Base-by-base conservation (phyloP, 371 early-diverging fungal species). In the Blakeslea trispora region DNA sequence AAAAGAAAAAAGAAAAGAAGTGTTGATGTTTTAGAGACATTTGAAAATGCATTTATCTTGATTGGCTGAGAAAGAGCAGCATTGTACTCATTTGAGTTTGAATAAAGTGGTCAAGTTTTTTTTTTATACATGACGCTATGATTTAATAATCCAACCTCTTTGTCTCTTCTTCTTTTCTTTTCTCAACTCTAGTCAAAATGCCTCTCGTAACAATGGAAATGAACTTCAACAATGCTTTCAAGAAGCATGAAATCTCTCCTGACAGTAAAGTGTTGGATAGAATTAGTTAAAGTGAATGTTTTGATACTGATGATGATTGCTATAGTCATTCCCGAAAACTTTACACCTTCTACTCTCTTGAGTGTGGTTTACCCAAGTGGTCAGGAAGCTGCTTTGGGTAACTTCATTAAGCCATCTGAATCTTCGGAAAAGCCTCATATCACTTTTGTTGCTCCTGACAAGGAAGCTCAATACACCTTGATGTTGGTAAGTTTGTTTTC, bases 311-410 rank as follows among this genome's bases (percentile, higher is more conserved):
- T 49, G 8, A 18, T 55, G 22, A 22, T 31, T 35, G 28, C 19
- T 39, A 24, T 46, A 74, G 72, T 69, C 53, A 50, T 76, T 39
- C 50, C 53, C 39, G 70, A 75, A 23, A 54, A 52, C 17, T 81
- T 81, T 60, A 44, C 55, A 0, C 54, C 74, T 39, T 63, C 63
- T 28, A 75, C 81, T 35, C n/a, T 79, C 39, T 56, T 84, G 15
- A 61, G 57, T 50, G 52, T 80, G 55, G 68, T 61, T 35, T 84
- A 75, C 45, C 71, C 72, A 14, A 24, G 39, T 11, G 66, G 68
- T 39, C 55, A 76, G 34, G 79, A 84, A 17, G 81, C 81, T 34
- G 63, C 72, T 1, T 60, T 84, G 17, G 82, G 82, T 49, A 84
- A 84, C 52, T 68, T 50, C 22, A 59, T 84, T 21, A 53, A 71